A percentile compares a stretch with the other conserved stretches of the same genome.
Conservation (phyloP, 2,329 filamentous ascomycete genomes). For the Stagonosporopsis cucurbitacearum region DNA sequence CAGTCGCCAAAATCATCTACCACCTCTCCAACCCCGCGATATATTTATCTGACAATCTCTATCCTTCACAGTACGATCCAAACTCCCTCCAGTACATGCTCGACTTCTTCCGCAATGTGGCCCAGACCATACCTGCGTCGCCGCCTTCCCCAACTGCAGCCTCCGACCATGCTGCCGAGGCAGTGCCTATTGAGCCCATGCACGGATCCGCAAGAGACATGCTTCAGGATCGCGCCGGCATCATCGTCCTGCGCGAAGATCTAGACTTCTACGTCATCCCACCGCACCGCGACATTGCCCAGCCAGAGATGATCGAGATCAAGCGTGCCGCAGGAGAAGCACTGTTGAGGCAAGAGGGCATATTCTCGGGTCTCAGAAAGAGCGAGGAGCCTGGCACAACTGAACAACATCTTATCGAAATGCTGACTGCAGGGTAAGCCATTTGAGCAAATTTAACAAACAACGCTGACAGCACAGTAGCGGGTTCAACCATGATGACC, state of each 20-base stretch:
- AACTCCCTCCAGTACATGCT: slow-evolving; percentile 98
- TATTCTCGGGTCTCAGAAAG: slow-evolving; percentile 92
- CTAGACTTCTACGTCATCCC: slow-evolving; percentile 98
- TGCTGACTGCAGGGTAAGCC: slow-evolving; percentile 93
- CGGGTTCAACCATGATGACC: slow-evolving; percentile 94
- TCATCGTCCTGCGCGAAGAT: slow-evolving; percentile 95
- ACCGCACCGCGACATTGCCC: slow-evolving; percentile 80
- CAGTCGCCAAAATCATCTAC: slow-evolving; percentile 49
- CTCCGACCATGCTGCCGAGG: slow-evolving; percentile 54
- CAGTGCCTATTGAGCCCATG: slow-evolving; percentile 74
- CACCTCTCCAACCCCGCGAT: slow-evolving; percentile 54
- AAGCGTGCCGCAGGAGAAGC: slow-evolving; percentile 90
- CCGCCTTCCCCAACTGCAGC: slow-evolving; percentile 66
- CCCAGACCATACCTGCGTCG: slow-evolving; percentile 88
- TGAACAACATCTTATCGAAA: slow-evolving; percentile 97
- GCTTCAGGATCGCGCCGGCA: slow-evolving; percentile 87
- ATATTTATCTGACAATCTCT: slow-evolving; percentile 64
- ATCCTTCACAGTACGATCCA: slow-evolving; percentile 83
- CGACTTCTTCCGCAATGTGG: slow-evolving; percentile 95
- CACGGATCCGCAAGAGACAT: slow-evolving; percentile 74
- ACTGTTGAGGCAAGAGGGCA: slow-evolving; percentile 87
- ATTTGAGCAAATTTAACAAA: not conserved
- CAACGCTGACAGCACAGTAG: slow-evolving; percentile 56
- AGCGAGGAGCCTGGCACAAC: slow-evolving; percentile 96
- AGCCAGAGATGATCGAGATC: slow-evolving; percentile 91